Evolutionary conservation across 2,329 filamentous ascomycete genomes (phyloP).

Genomic region (Colletotrichum godetiae): DNA sequence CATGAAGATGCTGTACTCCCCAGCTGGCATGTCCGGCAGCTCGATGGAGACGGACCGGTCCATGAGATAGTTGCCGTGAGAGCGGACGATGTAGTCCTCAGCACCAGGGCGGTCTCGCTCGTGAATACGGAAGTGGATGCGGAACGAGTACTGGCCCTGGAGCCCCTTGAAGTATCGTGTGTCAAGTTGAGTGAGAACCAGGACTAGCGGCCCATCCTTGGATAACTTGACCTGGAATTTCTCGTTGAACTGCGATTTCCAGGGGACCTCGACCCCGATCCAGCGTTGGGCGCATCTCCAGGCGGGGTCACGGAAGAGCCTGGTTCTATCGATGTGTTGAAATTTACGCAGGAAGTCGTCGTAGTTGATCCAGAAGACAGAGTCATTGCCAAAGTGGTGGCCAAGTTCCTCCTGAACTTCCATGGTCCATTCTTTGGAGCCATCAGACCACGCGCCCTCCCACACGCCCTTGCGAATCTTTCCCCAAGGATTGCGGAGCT

Average conservation of each 20-base stretch:
- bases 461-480: slow-evolving; percentile 67
- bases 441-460: slow-evolving; percentile 70
- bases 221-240: slow-evolving; percentile 69
- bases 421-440: slow-evolving; percentile 70
- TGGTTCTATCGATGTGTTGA: slow-evolving; percentile 70
- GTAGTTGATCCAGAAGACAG: slow-evolving; percentile 73
- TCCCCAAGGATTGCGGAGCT: slow-evolving; percentile 72
- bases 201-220: slow-evolving; percentile 66
- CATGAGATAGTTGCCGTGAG: slow-evolving; percentile 69
- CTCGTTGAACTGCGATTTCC: slow-evolving; percentile 71
- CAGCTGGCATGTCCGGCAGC: slow-evolving; percentile 64
- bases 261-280: slow-evolving; percentile 72
- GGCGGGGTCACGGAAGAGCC: slow-evolving; percentile 67
- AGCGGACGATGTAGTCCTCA: slow-evolving; percentile 70
- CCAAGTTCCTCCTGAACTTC: slow-evolving; percentile 67
- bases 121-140: slow-evolving; percentile 63
- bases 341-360: slow-evolving; percentile 72
- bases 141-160: slow-evolving; percentile 67
- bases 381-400: slow-evolving; percentile 71
- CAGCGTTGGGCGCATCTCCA: slow-evolving; percentile 70
- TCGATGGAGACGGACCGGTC: slow-evolving; percentile 69
- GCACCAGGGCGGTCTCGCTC: slow-evolving; percentile 60
- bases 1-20: slow-evolving; percentile 68
- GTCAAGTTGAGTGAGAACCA: slow-evolving; percentile 72
- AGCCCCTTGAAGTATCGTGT: slow-evolving; percentile 71